Conservation (phyloP, 2,329 filamentous ascomycete genomes). For the Talaromyces sp. region DNA sequence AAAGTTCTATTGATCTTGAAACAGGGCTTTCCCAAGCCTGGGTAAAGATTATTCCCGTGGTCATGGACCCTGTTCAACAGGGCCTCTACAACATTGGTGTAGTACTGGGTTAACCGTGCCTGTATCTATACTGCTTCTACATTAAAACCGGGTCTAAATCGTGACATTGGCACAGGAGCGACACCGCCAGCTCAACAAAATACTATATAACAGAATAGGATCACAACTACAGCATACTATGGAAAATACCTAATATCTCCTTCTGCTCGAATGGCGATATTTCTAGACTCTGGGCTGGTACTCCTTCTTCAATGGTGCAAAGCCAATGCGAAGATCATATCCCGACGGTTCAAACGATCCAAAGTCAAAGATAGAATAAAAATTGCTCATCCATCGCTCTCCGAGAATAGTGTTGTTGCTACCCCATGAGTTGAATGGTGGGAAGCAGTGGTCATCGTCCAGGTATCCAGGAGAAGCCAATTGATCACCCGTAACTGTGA, state of each 20-base stretch:
- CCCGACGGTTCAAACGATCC: not conserved
- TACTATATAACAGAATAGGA: not conserved
- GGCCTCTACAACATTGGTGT: too few species aligned
- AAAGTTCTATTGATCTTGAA: too few species aligned
- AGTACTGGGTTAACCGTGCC: too few species aligned
- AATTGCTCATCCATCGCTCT: not conserved
- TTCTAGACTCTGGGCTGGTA: not conserved
- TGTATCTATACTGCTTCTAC: not conserved
- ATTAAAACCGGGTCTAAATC: not conserved
- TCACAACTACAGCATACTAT: not conserved
- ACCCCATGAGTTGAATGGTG: not conserved
- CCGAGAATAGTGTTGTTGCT: conserved; percentile 4
- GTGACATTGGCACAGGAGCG: not conserved
- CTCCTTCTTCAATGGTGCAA: conserved; percentile 3
- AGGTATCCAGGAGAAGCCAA: not conserved
- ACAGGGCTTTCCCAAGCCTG: too few species aligned
- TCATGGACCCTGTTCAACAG: too few species aligned
- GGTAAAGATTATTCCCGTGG: too few species aligned
- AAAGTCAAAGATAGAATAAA: conserved; percentile 1
- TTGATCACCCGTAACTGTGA: not conserved
- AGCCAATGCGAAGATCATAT: not conserved
- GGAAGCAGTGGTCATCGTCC: conserved; percentile 1
- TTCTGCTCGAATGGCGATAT: not conserved
- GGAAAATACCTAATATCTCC: not conserved
- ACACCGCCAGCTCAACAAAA: not conserved